These are phyloP conservation scores for Boletus reticuloceps DNA, from an alignment of 768 basidiomycete genomes.

Conservation along the genomic window DNA sequence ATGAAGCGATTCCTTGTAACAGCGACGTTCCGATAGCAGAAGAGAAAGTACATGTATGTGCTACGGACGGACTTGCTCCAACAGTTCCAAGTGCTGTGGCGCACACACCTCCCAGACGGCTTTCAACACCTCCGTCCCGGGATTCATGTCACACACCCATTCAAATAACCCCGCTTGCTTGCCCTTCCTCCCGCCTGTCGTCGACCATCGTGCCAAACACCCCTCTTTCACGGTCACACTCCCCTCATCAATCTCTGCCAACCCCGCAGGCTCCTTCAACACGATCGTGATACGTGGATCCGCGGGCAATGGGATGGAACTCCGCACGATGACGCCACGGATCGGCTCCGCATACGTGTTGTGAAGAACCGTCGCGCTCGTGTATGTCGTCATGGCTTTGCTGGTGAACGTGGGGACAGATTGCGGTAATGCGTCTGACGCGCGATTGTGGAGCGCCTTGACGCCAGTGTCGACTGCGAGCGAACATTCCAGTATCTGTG, in stretches of 20 bases:
- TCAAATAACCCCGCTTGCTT: constrained; percentile 25
- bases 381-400: constrained; percentile 17
- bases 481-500: constrained; percentile 20
- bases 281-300: constrained; percentile 29
- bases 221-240: constrained; percentile 5
- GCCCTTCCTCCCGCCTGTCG: constrained; percentile 15
- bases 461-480: constrained; percentile 17
- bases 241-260: constrained; percentile 21
- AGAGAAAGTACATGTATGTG: too few relatives aligned
- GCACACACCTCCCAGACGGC: constrained; percentile 29
- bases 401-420: background rate
- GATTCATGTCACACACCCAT: constrained; percentile 27
- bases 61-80: constrained; percentile 12
- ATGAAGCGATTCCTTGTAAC: background rate
- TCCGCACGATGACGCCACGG: constrained; percentile 21
- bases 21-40: background rate
- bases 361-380: constrained; percentile 13
- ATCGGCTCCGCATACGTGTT: constrained; percentile 13
- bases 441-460: constrained; percentile 14
- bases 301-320: constrained; percentile 25
- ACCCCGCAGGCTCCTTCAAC: constrained; percentile 24
- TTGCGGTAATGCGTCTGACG: constrained; percentile 11
- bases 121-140: constrained; percentile 25
- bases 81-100: constrained; percentile 17
- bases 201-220: constrained; percentile 20